Evolutionary conservation across 2,329 filamentous ascomycete species (phyloP), one percentile per base, ranked within the genome.

Genomic region (Proliferodiscus dingleyae): DNA sequence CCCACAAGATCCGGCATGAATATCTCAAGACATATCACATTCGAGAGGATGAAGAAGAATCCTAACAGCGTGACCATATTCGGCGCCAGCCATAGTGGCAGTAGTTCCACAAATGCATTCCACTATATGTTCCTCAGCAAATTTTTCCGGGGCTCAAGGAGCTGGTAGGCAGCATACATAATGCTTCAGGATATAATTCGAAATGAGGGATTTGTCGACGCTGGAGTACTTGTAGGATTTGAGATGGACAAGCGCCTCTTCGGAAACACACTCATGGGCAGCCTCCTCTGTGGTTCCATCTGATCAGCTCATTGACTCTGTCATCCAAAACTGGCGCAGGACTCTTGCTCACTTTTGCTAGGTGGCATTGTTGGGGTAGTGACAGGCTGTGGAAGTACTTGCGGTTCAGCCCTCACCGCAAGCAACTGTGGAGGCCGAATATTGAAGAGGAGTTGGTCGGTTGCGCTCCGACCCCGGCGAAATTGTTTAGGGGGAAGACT

Each of bases 201-300:
- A 97, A 49, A 96, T 81, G 52, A 87, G 85, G 41, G 90, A 96
- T 70, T 95, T 91, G 74, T 98, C 93, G 68, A 98, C 89, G 61
- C 86, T 88, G 59, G 89, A 95, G 70, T 98, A 98, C 66, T 96
- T 94, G 81, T 98, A 98, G 49, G 85, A 83, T 69, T 89, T 93
- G 60, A 98, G 83, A 66, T 96, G 90, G 50, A 86, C 75, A 57
- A 98, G 79, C 44, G 89, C 89, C 61, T 97, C 89, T 61, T 95
- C 89, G 22, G 90, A 94, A 57, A 97, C 73, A 55, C 85, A 85
- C 67, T 85, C 82, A 58, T 82, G 79, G 46, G 72, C 77, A 43
- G 81, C 81, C 67, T 70, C 64, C 59, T 68, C 73, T 76, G 52
- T 10, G 47, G 29, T 18, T 21, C 36, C 21, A 54, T 15, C 21